Base-by-base conservation (phyloP, 192 early-diverging fungal species). In the Lobosporangium transversale region DNA sequence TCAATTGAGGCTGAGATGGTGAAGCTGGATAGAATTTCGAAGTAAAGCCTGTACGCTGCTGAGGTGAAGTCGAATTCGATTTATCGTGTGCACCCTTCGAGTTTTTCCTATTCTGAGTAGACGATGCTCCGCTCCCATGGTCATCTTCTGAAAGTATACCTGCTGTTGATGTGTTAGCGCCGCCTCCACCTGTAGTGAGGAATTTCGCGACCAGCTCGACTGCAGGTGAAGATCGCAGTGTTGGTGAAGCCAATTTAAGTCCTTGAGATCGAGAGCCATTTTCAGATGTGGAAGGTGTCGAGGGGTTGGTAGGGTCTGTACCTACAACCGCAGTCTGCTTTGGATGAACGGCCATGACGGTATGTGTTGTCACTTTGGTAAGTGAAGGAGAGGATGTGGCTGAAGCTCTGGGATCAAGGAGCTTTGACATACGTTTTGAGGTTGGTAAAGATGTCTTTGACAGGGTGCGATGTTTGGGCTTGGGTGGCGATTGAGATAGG, bases 21-120 rank as follows among this genome's bases (percentile, higher is more conserved):
- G 71, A 66, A 15, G 10, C 62, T 18, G 63, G 71, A 31, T 66
- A 75, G 33, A 75, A 75, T 31, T 75, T 75, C 15, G 71, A 75
- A 0, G 71, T 75, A 18, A 48, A 75, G 14, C 63, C 71, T 1
- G 35, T 30, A 23, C 50, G 62, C 11, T 74, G 70, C 62, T 65
- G 57, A 45, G 71, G 63, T 31, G 71, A 75, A 11, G 63, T 75
- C 17, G 71, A 35, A 21, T 54, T 66, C 7, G 71, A 66, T 32
- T 47, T 55, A 32, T 74, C 70, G 10, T 58, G 36, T 32, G 21
- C 20, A 33, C 49, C 49, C 23, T 45, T 55, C 12, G 15, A 53
- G 21, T 40, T 53, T 31, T 29, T 54, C 15, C 66, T 44, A 18
- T 43, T 20, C 3, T 35, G 33, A 1, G 29, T 58, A 6, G 70